Evolutionary conservation across 2,329 filamentous ascomycete species (phyloP).

Genomic region (Aspergillus sp.): DNA sequence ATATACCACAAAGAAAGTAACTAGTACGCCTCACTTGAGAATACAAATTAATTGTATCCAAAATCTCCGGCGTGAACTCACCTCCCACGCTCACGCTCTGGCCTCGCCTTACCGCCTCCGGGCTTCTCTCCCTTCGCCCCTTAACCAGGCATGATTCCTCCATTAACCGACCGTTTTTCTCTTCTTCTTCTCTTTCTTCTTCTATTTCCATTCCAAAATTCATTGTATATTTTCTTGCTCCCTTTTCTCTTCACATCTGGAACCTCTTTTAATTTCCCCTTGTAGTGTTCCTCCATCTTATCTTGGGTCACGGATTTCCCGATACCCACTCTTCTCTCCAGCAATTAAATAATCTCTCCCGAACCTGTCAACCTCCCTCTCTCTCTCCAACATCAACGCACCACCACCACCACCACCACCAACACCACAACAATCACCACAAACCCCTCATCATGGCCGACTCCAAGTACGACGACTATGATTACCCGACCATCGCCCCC

Average conservation of each 20-base stretch:
- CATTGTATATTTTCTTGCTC: not conserved
- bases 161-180: slow-evolving; percentile 1
- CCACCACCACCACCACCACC: not conserved
- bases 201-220: no score
- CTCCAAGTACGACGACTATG: slow-evolving; percentile 92
- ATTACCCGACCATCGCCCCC: slow-evolving; percentile 74
- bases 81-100: no score
- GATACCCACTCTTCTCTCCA: not conserved
- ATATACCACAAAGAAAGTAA: no score
- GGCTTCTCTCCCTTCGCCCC: not conserved
- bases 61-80: no score
- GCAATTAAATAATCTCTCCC: no score
- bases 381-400: no score
- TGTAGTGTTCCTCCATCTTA: not conserved
- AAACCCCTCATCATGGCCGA: slow-evolving; percentile 35
- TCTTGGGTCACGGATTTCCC: slow-evolving; percentile 2
- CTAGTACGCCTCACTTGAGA: no score
- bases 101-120: not conserved
- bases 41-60: no score
- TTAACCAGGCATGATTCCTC: not conserved
- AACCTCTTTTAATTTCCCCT: no score
- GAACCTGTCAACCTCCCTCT: no score
- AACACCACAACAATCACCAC: not conserved
- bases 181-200: not conserved
- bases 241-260: not conserved